Conservation (phyloP, 176 grass and related monocot species). For the Aegilops sharonensis region DNA sequence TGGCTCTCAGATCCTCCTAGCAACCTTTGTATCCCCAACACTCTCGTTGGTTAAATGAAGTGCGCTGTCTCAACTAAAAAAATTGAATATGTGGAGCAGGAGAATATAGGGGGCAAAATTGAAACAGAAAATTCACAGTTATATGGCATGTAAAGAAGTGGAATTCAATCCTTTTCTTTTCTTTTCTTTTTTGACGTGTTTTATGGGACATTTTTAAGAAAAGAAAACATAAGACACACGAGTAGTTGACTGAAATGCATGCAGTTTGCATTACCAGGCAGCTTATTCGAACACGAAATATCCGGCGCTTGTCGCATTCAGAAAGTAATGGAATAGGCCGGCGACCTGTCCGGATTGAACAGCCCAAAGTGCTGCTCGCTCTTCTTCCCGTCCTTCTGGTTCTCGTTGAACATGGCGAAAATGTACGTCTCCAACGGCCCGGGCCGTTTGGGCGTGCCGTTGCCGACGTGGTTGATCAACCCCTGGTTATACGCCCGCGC, state of each 20-base stretch:
- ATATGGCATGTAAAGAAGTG: no score
- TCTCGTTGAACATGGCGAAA: conserved; percentile 87
- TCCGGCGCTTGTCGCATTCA: not conserved
- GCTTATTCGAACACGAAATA: not conserved
- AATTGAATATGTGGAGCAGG: no score
- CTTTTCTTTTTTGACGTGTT: no score
- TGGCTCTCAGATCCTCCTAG: no score
- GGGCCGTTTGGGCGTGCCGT: conserved; percentile 57
- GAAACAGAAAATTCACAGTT: no score
- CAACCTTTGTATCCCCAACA: no score
- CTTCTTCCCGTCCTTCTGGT: conserved; percentile 2
- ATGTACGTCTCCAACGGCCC: conserved; percentile 50
- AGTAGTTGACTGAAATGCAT: not conserved
- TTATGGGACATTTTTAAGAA: no score
- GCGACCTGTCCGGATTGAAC: conserved; percentile 44
- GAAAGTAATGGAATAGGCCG: conserved; percentile 50
- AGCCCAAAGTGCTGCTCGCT: conserved; percentile 62
- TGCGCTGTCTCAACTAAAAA: no score
- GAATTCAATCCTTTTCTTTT: no score
- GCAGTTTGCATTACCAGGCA: not conserved
- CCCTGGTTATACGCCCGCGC: conserved; percentile 69
- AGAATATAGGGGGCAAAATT: no score
- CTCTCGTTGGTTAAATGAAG: no score
- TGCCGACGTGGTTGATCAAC: conserved; percentile 50
- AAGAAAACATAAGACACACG: not conserved